phyloP scores from a whole-genome alignment of 1,284 basidiomycete species.

The Jaminaea rosea region DNA sequence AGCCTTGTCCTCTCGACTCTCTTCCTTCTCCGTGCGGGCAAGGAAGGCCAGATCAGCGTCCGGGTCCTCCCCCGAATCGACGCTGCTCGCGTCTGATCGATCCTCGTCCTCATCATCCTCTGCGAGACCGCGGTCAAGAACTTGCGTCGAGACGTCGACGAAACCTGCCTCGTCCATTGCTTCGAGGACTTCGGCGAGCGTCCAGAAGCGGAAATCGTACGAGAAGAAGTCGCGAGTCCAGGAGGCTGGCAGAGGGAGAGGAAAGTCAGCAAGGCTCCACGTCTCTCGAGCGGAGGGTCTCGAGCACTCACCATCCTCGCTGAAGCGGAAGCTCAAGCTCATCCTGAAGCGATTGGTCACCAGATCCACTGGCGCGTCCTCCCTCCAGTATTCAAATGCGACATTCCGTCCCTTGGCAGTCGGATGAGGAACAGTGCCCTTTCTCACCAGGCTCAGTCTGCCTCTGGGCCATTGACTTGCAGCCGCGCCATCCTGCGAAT shows the following conservation, averaged over 20 bases:
- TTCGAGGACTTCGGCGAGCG: conserved; percentile 24
- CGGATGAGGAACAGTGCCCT: conserved; percentile 12
- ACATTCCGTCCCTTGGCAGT: conserved; percentile 8
- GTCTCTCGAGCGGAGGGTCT: background rate
- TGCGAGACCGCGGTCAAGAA: background rate
- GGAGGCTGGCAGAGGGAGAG: background rate
- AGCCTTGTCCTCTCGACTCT: no score
- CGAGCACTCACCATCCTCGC: conserved; percentile 7
- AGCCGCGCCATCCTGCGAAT: conserved; percentile 1
- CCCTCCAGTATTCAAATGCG: conserved; percentile 40
- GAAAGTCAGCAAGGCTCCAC: background rate
- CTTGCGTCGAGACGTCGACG: conserved; percentile 10
- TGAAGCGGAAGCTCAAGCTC: conserved; percentile 33
- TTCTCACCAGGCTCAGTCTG: conserved; percentile 26
- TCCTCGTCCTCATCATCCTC: background rate
- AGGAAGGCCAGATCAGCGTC: no score
- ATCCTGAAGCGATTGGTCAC: conserved; percentile 35
- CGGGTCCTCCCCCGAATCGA: no score
- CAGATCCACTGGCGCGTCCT: conserved; percentile 33
- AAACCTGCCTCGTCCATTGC: conserved; percentile 36
- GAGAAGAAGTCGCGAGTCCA: conserved; percentile 33
- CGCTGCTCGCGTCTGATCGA: no score
- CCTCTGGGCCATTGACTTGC: conserved; percentile 25
- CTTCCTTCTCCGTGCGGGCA: no score
- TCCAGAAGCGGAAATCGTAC: conserved; percentile 38